Conservation (phyloP, 495 filamentous ascomycete species). For the Penicillium silybi region DNA sequence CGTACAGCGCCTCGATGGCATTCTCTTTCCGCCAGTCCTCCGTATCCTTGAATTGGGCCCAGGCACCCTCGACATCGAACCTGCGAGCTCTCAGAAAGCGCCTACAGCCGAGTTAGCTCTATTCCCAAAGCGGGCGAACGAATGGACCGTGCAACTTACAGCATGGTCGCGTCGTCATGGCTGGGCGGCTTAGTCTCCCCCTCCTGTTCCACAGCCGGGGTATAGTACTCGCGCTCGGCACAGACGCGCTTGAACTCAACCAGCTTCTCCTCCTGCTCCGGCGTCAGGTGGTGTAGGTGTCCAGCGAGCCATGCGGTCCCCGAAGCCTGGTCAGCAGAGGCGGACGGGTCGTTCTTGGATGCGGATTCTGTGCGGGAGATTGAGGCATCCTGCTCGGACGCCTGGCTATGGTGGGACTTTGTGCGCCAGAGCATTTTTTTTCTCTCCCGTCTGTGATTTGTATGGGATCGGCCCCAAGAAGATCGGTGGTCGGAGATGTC, state of each 20-base stretch:
- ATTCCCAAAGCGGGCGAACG: not conserved
- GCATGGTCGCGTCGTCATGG: constrained; percentile 76
- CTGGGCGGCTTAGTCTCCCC: constrained; percentile 42
- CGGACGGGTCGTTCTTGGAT: constrained; percentile 39
- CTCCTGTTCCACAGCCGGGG: constrained; percentile 40
- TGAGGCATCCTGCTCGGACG: constrained; percentile 21
- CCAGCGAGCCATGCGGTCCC: constrained; percentile 51
- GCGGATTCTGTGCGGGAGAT: constrained; percentile 23
- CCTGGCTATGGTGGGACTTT: constrained; percentile 32
- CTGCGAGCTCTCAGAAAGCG: constrained; percentile 76
- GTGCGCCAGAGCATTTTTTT: constrained; percentile 32
- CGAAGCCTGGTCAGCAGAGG: constrained; percentile 39
- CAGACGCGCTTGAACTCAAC: constrained; percentile 63
- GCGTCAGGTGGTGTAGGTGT: constrained; percentile 69
- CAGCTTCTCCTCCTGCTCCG: constrained; percentile 62
- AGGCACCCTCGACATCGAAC: constrained; percentile 70
- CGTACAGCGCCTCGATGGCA: constrained; percentile 66
- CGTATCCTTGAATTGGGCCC: constrained; percentile 80
- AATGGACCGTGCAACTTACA: constrained; percentile 50
- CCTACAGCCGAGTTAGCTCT: constrained; percentile 36
- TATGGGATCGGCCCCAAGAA: not conserved
- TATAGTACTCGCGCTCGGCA: constrained; percentile 63
- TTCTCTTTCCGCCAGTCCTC: constrained; percentile 84
- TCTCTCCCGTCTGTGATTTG: constrained; percentile 1
- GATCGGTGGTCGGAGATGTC: constrained; percentile 1